Evolutionary conservation across 352 stramenopile species (phyloP).

Genomic region (Phytopythium chamaehyphon): DNA sequence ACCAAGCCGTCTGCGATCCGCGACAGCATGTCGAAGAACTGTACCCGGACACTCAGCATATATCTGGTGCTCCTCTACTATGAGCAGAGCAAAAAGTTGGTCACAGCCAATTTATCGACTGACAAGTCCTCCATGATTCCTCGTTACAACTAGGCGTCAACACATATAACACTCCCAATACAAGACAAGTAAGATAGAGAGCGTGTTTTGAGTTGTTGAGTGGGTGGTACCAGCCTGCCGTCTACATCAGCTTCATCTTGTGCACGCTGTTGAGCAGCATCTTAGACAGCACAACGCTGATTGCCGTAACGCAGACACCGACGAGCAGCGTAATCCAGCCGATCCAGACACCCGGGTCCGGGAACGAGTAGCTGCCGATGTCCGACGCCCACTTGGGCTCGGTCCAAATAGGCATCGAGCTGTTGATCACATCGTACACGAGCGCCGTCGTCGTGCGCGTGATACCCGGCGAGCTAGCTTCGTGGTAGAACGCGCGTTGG

Average conservation of each 20-base stretch:
- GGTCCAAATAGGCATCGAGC: conserved; percentile 66
- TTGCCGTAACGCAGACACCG: conserved; percentile 37
- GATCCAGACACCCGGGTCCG: conserved; percentile 65
- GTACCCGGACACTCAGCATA: too few relatives aligned
- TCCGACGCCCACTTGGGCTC: conserved; percentile 64
- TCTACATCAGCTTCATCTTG: conserved; percentile 84
- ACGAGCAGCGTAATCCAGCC: conserved; percentile 65
- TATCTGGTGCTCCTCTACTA: too few relatives aligned
- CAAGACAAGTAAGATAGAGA: conserved; percentile 1
- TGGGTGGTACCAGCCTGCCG: background rate
- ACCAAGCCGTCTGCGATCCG: too few relatives aligned
- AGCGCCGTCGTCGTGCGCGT: conserved; percentile 40
- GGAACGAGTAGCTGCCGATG: conserved; percentile 78
- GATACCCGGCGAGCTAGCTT: conserved; percentile 66
- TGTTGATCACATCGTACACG: conserved; percentile 62
- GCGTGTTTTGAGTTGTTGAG: conserved; percentile 1
- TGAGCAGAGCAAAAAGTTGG: too few relatives aligned
- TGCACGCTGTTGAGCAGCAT: conserved; percentile 59
- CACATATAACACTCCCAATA: too few relatives aligned
- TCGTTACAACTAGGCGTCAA: too few relatives aligned
- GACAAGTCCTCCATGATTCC: too few relatives aligned
- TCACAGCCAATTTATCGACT: too few relatives aligned
- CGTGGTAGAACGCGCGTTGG: conserved; percentile 69
- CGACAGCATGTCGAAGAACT: too few relatives aligned
- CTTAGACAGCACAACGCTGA: conserved; percentile 36